These are phyloP conservation scores for Picea sitchensis DNA, from an alignment of 75 land plant genomes.

Conservation along the genomic window DNA sequence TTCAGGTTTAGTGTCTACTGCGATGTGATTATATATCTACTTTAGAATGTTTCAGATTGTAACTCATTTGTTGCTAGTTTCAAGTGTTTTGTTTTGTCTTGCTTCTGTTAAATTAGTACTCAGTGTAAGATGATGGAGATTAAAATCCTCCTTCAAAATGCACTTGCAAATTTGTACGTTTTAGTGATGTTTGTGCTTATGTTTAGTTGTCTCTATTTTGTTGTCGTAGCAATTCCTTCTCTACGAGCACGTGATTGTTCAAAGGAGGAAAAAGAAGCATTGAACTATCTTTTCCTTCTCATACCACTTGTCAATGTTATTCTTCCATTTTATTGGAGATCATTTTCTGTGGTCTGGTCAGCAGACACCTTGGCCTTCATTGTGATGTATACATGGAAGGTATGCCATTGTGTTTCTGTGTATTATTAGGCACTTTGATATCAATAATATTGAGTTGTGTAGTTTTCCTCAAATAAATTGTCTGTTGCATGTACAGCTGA, in stretches of 20 bases:
- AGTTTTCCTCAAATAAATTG: constrained; percentile 2
- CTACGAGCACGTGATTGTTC: constrained; percentile 96
- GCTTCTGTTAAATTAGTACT: background rate
- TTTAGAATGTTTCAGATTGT: background rate
- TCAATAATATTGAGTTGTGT: background rate
- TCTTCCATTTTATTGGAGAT: constrained; percentile 86
- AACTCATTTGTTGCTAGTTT: background rate
- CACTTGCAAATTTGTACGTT: background rate
- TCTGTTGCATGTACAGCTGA: constrained; percentile 7
- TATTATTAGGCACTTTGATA: background rate
- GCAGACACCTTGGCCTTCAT: constrained; percentile 89
- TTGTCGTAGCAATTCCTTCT: constrained; percentile 86
- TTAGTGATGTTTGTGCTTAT: background rate
- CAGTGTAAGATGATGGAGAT: background rate
- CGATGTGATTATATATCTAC: no score
- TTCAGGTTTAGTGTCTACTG: no score
- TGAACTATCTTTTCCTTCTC: constrained; percentile 88
- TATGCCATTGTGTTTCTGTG: constrained; percentile 19
- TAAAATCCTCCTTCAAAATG: background rate
- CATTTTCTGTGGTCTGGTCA: constrained; percentile 93
- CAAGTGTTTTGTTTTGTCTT: background rate
- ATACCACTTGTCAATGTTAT: constrained; percentile 81
- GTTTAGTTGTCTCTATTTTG: background rate
- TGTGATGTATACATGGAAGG: constrained; percentile 98
- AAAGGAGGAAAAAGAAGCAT: constrained; percentile 91